Evolutionary conservation across 371 early-diverging fungal species (phyloP), one percentile per base, ranked within the genome.

Genomic region (Mortierella sp.): DNA sequence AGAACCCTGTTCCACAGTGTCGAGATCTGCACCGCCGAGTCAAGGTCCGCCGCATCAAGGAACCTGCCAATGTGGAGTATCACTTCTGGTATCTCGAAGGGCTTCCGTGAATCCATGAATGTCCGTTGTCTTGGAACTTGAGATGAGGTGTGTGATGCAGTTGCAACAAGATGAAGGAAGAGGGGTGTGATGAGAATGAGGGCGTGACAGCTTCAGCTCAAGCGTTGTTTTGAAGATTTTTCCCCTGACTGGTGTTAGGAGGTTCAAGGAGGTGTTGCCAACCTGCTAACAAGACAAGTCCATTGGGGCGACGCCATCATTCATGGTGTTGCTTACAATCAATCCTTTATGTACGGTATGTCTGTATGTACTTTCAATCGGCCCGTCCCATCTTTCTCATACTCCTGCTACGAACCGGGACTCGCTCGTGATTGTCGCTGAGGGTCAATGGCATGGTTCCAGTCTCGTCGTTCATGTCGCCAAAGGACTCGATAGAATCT

Each of bases 321-420:
- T 5, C 5, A 46, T 34, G 7, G 5, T 17, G 5, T 7, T 7
- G 44, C 44, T 12, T 12, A 17, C 19, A 44, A 17, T 44, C 44
- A 10, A 47, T n/a, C n/a, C n/a, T n/a, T n/a, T n/a, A n/a, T n/a
- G n/a, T n/a, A n/a, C n/a, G n/a, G n/a, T n/a, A n/a, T n/a, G n/a
- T n/a, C n/a, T 24, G 16, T 48, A 27, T 8, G 24, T 13, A 7
- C 2, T 2, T 8, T 49, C 51, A 64, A 46, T 56, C 64, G 17
- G 43, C 43, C n/a, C 64, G 57, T 7, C 57, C 57, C 27, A 56
- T 56, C 52, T 64, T 64, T 53, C 25, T 56, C 37, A 64, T 17
- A 16, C 50, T 56, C 21, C 44, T 54, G 44, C 48, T 56, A 17
- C 31, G 41, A 8, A 46, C 40, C 3, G 63, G 56, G 5, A 63